phyloP scores from a whole-genome alignment of 164 flowering plant species.

The Kalanchoe fedtschenkoi region DNA sequence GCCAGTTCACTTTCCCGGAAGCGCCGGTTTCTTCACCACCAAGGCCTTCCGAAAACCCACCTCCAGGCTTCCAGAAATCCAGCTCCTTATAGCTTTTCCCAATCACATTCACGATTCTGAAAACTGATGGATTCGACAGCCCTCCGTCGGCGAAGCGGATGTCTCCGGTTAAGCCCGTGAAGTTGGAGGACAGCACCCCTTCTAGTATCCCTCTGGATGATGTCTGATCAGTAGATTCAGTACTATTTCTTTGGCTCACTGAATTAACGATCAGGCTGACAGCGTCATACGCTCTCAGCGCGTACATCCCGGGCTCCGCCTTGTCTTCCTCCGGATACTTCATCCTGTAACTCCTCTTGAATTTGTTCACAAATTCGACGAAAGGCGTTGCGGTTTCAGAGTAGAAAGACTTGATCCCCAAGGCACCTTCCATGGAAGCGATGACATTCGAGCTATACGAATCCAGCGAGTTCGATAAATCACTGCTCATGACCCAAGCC shows the following conservation, averaged over 20 bases:
- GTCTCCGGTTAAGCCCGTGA: conserved; percentile 22
- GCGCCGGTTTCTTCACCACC: background rate
- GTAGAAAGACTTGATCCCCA: conserved; percentile 25
- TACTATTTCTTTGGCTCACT: background rate
- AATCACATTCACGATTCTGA: conserved; percentile 21
- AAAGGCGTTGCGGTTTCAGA: conserved; percentile 3
- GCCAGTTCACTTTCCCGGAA: conserved; percentile 23
- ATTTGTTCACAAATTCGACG: conserved; percentile 9
- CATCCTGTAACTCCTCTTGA: conserved; percentile 2
- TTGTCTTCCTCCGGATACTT: conserved; percentile 17
- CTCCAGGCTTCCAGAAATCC: conserved; percentile 13
- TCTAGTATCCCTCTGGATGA: conserved; percentile 10
- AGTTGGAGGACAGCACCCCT: conserved; percentile 13
- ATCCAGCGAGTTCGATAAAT: conserved; percentile 21
- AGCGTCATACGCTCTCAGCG: conserved; percentile 28
- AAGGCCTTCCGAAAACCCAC: conserved; percentile 10
- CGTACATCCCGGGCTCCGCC: conserved; percentile 20
- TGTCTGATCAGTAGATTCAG: background rate
- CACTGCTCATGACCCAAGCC: conserved; percentile 28
- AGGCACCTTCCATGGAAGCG: conserved; percentile 24
- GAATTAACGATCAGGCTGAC: conserved; percentile 12
- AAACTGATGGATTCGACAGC: background rate
- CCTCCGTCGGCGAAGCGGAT: conserved; percentile 15
- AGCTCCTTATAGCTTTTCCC: conserved; percentile 24
- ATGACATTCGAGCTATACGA: conserved; percentile 14